Conservation (phyloP, 495 filamentous ascomycete species). For the Daldinia loculata region DNA sequence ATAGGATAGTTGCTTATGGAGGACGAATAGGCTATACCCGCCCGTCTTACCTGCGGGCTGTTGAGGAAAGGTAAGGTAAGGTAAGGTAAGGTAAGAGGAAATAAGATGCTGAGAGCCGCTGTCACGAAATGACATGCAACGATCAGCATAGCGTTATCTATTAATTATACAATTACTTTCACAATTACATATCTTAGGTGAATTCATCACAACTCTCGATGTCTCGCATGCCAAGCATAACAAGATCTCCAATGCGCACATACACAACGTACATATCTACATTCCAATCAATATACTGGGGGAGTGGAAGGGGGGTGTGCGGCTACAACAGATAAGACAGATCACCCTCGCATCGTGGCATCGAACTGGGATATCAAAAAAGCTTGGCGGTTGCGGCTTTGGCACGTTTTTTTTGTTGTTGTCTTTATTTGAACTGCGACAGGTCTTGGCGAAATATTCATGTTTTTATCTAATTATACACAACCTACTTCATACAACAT, state of each 20-base stretch:
- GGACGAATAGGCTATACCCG: not conserved
- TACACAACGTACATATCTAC: too few species aligned
- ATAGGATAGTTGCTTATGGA: too few species aligned
- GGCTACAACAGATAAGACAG: not conserved
- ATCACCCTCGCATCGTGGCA: not conserved
- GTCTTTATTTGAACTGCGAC: constrained; percentile 39
- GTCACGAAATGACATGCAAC: not conserved
- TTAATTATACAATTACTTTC: not conserved
- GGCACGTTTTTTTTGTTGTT: not conserved
- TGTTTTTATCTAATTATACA: not conserved
- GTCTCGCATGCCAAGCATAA: not conserved
- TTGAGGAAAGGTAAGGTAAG: not conserved
- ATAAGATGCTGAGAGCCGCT: too few species aligned
- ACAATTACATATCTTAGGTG: too few species aligned
- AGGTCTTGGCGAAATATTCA: constrained; percentile 32
- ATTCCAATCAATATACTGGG: not conserved
- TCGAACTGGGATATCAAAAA: constrained; percentile 3
- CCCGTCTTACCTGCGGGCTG: not conserved
- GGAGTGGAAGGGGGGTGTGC: not conserved
- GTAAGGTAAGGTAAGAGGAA: not conserved
- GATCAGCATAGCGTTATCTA: not conserved
- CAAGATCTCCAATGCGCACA: not conserved
- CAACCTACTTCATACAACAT: not conserved
- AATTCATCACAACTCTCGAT: not conserved
- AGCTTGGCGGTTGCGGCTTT: constrained; percentile 37